Evolutionary conservation across 176 grass and related monocot genomes (phyloP), one percentile per base, ranked within the genome.

Genomic region (Aegilops bicornis): DNA sequence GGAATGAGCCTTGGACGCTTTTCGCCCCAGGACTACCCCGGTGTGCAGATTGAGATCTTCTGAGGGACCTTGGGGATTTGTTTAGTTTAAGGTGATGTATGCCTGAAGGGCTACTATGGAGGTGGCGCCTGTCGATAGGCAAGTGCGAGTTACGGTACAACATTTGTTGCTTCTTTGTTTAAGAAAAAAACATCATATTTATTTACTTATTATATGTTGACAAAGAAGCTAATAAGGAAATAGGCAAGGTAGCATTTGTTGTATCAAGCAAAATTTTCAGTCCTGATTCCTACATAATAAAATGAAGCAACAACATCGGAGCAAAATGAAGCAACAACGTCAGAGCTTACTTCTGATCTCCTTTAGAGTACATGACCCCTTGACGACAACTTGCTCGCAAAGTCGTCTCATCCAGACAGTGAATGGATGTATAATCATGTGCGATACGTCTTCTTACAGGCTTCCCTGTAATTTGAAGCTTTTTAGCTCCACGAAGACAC

Each of bases 21-120:
- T 66, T 6, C 10, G 6, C 79, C 61, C 5, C 1, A 66, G 8
- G 24, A 81, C 39, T 67, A 81, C 27, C 63, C 79, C 0, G 7
- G 31, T 14, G 40, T 68, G 79, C 19, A 81, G 63, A 50, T 68
- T 81, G 79, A 81, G 29, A 68, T 81, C 63, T 81, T 81, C 27
- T 68, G 62, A 81, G 31, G 40, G 62, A 6, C 50, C 29, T 77
- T 77, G 47, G 30, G 43, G 43, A 13, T 50, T 31, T 29, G 62
- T 15, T 75, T 75, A 7, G 54, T 2, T 8, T 58, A 6, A 8
- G 17, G 16, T 58, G 54, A 6, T 58, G 54, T 6, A 54, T 54
- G 4, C 50, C 50, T 54, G 50, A 54, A 54, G 15, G 50, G 50
- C 16, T 54, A 17, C 14, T 52, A 54, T 54, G 50, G 50, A 54